These are phyloP conservation scores for Zygosaccharomyces rouxii DNA, from an alignment of 805 yeast genomes.

Conservation along the genomic window DNA sequence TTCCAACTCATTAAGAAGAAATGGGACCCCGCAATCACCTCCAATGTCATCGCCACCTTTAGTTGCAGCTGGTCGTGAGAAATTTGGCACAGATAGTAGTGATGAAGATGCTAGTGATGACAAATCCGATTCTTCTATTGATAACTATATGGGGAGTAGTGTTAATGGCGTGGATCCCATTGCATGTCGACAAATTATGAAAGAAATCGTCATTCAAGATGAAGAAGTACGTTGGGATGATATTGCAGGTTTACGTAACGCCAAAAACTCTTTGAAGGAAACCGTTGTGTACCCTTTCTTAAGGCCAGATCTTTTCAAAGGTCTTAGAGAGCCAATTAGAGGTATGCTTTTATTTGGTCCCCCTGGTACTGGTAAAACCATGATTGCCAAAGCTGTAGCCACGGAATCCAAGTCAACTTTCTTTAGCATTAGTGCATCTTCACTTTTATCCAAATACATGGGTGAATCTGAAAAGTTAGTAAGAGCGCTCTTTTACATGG, in stretches of 20 bases:
- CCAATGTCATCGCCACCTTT: neutral
- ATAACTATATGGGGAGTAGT: neutral
- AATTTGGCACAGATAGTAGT: neutral
- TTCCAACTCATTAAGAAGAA: slow-evolving; percentile 1
- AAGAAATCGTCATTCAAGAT: slow-evolving; percentile 85
- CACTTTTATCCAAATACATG: slow-evolving; percentile 68
- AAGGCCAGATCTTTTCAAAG: slow-evolving; percentile 88
- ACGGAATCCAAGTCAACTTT: slow-evolving; percentile 93
- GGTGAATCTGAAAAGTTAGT: slow-evolving; percentile 96
- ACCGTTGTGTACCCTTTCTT: slow-evolving; percentile 95
- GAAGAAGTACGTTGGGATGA: slow-evolving; percentile 96
- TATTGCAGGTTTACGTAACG: slow-evolving; percentile 85
- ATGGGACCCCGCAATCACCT: slow-evolving; percentile 7
- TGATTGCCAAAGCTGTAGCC: slow-evolving; percentile 97
- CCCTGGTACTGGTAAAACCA: slow-evolving; percentile 97
- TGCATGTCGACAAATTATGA: slow-evolving; percentile 80
- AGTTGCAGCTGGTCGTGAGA: neutral
- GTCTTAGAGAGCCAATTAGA: slow-evolving; percentile 90
- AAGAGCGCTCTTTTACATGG: slow-evolving; percentile 79
- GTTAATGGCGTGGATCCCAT: slow-evolving; percentile 65
- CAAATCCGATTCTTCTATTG: neutral
- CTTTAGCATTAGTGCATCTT: slow-evolving; percentile 86
- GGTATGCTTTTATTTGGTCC: slow-evolving; percentile 97
- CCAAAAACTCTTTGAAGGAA: slow-evolving; percentile 85
- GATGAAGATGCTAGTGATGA: slow-evolving; percentile 1